Base-by-base conservation (phyloP, 2,329 filamentous ascomycete species). In the Aspergillus spinulosporus region DNA sequence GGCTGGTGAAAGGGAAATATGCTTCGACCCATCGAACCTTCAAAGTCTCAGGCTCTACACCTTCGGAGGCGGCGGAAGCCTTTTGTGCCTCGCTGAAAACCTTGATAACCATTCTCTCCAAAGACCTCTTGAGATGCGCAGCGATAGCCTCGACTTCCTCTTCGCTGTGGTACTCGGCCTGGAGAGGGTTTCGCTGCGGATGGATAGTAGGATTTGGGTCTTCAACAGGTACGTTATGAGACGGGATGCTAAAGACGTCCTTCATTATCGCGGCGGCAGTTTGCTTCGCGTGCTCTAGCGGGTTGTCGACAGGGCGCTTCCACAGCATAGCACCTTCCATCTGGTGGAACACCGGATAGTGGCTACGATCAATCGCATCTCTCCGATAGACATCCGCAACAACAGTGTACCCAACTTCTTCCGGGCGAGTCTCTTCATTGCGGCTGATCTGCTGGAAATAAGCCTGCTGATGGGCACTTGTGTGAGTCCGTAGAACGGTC, bases 261-360 rank as follows among this genome's bases (percentile, higher is more conserved):
- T 81, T 81, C 77, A 82, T 84, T 5, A 97, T 86, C 80, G 81
- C 58, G 74, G 78, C 53, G 78, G 80, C 44, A 83, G 83, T 70
- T 78, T 82, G 29, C 71, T 59, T 34, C 0, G 72, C 67, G 36
- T 68, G 59, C n/a, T 68, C 64, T 9, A 73, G 62, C 1, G 72
- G 69, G 9, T 71, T 60, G 3, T 56, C 61, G 6, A 60, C 56
- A 2, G 72, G 79, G 7, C 90, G 84, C 69, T 94, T 88, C 93
- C 94, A 99, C 52, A 92, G 88, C 64, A 88, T 83, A 6, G 93
- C 93, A 9, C 92, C 93, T 73, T 99, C 94, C 92, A 97, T 97
- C 77, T 99, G 94, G 76, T 99, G 94, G 74, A 99, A 99, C 57
- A 96, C 86, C 0, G 94, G 94, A 75, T 97, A 97, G 76, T 99